Evolutionary conservation across 2,329 filamentous ascomycete genomes (phyloP).

Genomic region (Sporothrix curviconia): DNA sequence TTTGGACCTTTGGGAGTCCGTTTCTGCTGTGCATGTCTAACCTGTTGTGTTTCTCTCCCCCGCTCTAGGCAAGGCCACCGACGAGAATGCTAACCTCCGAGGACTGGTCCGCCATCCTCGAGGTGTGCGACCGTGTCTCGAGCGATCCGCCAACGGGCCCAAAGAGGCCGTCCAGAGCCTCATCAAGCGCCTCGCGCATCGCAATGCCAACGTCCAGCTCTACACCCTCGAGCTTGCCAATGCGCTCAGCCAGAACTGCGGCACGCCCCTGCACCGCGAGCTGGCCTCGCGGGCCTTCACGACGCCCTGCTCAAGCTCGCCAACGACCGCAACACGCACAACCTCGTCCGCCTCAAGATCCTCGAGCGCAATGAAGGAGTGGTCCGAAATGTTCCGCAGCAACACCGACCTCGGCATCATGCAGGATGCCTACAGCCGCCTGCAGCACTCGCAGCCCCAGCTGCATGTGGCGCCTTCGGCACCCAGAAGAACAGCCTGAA

Average conservation of each 20-base stretch:
- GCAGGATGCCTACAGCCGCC: slow-evolving; percentile 84
- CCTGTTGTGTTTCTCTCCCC: neutral
- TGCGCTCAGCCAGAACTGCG: slow-evolving; percentile 87
- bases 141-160: slow-evolving; percentile 49
- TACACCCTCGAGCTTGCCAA: slow-evolving; percentile 94
- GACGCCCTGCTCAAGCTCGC: slow-evolving; percentile 87
- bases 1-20: no score
- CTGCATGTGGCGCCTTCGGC: slow-evolving; percentile 79
- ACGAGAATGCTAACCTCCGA: slow-evolving; percentile 93
- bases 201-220: slow-evolving; percentile 92
- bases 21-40: neutral
- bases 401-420: slow-evolving; percentile 94
- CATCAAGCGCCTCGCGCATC: slow-evolving; percentile 86
- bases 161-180: slow-evolving; percentile 84
- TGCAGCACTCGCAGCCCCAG: slow-evolving; percentile 80
- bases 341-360: slow-evolving; percentile 95
- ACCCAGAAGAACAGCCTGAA: slow-evolving; percentile 89
- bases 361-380: slow-evolving; percentile 93
- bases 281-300: slow-evolving; percentile 88
- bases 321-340: slow-evolving; percentile 90
- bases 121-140: slow-evolving; percentile 55
- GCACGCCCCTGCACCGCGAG: slow-evolving; percentile 78
- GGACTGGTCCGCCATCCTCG: slow-evolving; percentile 60
- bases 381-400: slow-evolving; percentile 87
- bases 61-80: slow-evolving; percentile 65